Evolutionary conservation across 306 rosid species (phyloP).

Genomic region (Begonia loranthoides): DNA sequence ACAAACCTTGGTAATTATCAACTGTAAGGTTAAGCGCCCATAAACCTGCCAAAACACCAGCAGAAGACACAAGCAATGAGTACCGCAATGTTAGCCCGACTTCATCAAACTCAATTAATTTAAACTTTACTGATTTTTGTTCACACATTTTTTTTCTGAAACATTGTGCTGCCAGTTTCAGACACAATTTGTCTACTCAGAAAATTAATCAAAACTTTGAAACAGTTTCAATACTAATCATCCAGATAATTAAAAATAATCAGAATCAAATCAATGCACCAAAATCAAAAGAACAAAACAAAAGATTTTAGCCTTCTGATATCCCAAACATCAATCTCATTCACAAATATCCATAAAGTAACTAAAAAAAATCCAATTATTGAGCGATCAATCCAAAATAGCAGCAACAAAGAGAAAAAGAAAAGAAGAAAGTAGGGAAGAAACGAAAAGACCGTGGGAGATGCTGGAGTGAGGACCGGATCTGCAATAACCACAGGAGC

Average conservation of each 20-base stretch:
- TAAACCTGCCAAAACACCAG: conserved; percentile 43
- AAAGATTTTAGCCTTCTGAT: too few species aligned
- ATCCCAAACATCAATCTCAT: not conserved
- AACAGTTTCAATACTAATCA: too few species aligned
- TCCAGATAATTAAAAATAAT: too few species aligned
- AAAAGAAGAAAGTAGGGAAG: not conserved
- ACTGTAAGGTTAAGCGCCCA: conserved; percentile 65
- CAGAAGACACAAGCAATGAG: not conserved
- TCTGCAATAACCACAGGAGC: conserved; percentile 81
- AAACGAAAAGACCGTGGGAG: conserved; percentile 52
- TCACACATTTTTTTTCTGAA: too few species aligned
- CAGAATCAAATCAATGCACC: too few species aligned
- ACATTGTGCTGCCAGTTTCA: too few species aligned
- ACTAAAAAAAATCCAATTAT: too few species aligned
- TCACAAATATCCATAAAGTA: not conserved
- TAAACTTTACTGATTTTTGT: too few species aligned
- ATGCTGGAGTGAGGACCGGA: conserved; percentile 49
- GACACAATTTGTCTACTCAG: too few species aligned
- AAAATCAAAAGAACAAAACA: too few species aligned
- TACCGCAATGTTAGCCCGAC: not conserved
- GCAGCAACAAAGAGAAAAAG: not conserved
- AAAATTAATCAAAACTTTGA: too few species aligned
- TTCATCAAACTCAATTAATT: too few species aligned
- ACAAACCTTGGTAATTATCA: conserved; percentile 91
- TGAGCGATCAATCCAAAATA: not conserved